Base-by-base conservation (phyloP, 495 filamentous ascomycete species). In the Penicillium samsonianum region DNA sequence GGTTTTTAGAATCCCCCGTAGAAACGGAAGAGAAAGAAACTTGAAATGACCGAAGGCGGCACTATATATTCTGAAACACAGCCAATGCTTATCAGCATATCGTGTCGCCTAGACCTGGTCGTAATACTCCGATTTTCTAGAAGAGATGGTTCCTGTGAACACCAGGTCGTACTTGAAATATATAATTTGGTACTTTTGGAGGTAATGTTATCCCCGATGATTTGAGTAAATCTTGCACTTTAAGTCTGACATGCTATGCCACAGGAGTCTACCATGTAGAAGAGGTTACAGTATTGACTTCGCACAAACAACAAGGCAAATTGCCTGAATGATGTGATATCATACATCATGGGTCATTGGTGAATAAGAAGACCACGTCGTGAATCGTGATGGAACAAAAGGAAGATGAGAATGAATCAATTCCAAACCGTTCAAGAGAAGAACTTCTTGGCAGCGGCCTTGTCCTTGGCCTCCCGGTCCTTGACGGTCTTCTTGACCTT, bases 371-470 rank as follows among this genome's bases (percentile, higher is more conserved):
- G 33, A 51, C 38, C 62, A 62, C 64, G 53, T 72, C 73, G 69
- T 76, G 70, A 74, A 64, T 72, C 70, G 37, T 67, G 55, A 64
- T 58, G 33, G 11, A 41, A 61, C 23, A 46, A 28, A 49, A 44
- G 16, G n/a, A 53, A 33, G 48, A 40, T 9, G 8, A 41, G 47
- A 40, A 53, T 57, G 25, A 46, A 54, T 43, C 11, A 41, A 44
- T 17, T 31, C 35, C 19, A 33, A 50, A 38, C 50, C 19, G 8
- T 47, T 72, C 57, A 86, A 17, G 81, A 68, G 66, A 98, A 98
- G 78, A 92, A 92, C 78, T 92, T 96, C 76, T 85, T 85, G 67
- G 91, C 94, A 26, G 87, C 88, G 31, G 85, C 88, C 79, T 91
- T 93, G 78, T 98, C 90, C 80, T 90, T 95, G 68, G 87, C 87